Percentiles rank a stretch among this genome's conserved stretches.
phyloP scores from a whole-genome alignment of 129 eudicot genomes.

The Flaveria trinervia region DNA sequence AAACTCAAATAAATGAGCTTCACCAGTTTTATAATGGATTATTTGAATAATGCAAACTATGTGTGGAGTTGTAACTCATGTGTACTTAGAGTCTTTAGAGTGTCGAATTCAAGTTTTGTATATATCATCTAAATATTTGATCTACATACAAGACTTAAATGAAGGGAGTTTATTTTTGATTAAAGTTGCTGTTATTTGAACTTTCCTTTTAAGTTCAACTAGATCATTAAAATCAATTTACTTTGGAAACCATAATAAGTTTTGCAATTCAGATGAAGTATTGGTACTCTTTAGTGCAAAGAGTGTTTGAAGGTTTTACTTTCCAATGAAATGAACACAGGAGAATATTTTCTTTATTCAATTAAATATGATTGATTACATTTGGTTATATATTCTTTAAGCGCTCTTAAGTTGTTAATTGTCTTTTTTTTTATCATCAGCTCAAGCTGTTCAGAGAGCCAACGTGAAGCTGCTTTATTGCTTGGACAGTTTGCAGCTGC shows the following conservation, averaged over 20 bases:
- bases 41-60: conserved; percentile 5
- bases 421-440: conserved; percentile 25
- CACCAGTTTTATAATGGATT: conserved; percentile 5
- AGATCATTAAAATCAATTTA: neutral
- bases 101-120: neutral
- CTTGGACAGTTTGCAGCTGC: conserved; percentile 75
- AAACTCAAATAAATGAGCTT: neutral
- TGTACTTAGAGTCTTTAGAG: neutral
- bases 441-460: conserved; percentile 65
- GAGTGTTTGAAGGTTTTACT: conserved; percentile 7
- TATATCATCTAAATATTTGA: neutral
- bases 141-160: neutral
- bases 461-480: conserved; percentile 66
- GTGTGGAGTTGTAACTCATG: neutral
- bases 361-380: neutral
- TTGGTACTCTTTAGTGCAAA: neutral
- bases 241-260: neutral
- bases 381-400: neutral
- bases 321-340: neutral
- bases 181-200: neutral
- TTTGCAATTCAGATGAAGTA: neutral
- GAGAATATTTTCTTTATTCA: neutral
- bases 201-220: neutral
- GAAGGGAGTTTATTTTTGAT: neutral
- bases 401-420: neutral